Conservation (phyloP, 2,329 filamentous ascomycete species). For the Hymenoscyphus salicellus region DNA sequence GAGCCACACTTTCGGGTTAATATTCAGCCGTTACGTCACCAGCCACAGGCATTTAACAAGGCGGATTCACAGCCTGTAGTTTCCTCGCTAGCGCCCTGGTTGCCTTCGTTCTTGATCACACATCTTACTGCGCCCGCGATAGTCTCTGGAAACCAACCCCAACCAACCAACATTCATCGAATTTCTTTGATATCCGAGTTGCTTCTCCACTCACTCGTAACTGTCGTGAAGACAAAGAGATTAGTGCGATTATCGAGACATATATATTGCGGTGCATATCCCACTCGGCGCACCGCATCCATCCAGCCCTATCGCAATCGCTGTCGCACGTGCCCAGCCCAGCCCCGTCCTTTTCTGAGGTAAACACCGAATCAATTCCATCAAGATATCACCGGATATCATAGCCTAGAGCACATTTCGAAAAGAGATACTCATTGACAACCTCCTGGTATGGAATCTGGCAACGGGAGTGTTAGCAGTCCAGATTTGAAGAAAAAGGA, state of each 20-base stretch:
- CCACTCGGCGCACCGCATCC: neutral
- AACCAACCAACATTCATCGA: neutral
- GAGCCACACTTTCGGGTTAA: no score
- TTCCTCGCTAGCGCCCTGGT: neutral
- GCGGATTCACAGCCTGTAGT: neutral
- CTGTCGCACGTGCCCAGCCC: neutral
- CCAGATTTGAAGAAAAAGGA: neutral
- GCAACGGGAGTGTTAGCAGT: neutral
- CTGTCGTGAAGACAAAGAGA: neutral
- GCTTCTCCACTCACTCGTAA: neutral
- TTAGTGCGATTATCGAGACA: neutral
- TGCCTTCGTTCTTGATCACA: neutral
- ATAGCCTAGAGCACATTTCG: neutral
- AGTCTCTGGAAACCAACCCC: neutral
- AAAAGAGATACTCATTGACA: neutral
- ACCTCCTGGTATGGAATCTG: neutral
- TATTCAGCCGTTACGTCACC: no score
- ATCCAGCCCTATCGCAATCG: neutral
- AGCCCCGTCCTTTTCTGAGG: neutral
- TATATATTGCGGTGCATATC: conserved; percentile 3
- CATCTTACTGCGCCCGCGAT: neutral
- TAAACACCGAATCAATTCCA: neutral
- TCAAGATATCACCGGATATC: neutral
- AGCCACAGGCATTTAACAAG: no score
- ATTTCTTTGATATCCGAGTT: neutral